Conservation (phyloP, 1,139 yeast species). For the Lodderomyces elongisporus region DNA sequence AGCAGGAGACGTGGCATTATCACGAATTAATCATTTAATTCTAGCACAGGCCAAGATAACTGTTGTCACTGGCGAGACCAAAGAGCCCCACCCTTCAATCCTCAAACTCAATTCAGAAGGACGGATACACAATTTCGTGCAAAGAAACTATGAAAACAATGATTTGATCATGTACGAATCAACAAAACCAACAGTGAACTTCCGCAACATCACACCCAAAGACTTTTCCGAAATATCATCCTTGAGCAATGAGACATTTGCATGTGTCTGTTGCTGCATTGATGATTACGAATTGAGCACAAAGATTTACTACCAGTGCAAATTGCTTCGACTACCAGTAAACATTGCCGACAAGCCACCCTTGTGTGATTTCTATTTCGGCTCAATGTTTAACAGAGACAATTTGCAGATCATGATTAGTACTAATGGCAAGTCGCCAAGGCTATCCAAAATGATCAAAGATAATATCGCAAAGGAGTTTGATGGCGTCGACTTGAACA, state of each 20-base stretch:
- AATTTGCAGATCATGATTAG: constrained; percentile 77
- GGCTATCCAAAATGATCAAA: constrained; percentile 64
- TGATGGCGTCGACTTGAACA: constrained; percentile 38
- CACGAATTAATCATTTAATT: constrained; percentile 61
- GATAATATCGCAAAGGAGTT: constrained; percentile 49
- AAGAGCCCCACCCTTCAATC: constrained; percentile 41
- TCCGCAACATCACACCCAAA: constrained; percentile 20
- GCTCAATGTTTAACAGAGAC: constrained; percentile 74
- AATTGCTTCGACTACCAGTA: constrained; percentile 54
- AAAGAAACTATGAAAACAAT: constrained; percentile 35
- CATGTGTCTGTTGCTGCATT: constrained; percentile 69
- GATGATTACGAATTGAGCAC: constrained; percentile 64
- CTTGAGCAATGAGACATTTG: constrained; percentile 41
- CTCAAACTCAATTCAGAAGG: constrained; percentile 35
- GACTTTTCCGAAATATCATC: constrained; percentile 32
- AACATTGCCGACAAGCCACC: constrained; percentile 85
- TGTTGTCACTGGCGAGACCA: constrained; percentile 49
- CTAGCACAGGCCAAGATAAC: constrained; percentile 69
- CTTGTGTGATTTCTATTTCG: constrained; percentile 81
- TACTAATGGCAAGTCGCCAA: constrained; percentile 79
- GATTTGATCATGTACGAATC: constrained; percentile 51
- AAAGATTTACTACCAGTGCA: constrained; percentile 56
- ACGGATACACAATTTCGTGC: constrained; percentile 33
- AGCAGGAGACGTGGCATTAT: constrained; percentile 76
- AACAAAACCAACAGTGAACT: constrained; percentile 9